Conservation (phyloP, 1,284 basidiomycete genomes). For the Ceratobasidium sp. region DNA sequence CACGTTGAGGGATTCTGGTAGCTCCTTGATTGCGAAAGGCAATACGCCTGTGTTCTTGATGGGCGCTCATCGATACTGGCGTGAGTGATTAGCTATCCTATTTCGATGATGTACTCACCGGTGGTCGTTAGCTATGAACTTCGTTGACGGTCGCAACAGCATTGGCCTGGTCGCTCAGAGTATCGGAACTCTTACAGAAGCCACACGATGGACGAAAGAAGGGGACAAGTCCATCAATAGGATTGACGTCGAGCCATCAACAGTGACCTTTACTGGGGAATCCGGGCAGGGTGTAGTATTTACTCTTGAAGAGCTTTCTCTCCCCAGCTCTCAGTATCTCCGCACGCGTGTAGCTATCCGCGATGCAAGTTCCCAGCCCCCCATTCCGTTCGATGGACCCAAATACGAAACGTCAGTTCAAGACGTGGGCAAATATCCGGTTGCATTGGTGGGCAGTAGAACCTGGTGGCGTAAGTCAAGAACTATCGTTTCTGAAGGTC, state of each 20-base stretch:
- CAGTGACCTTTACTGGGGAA: neutral
- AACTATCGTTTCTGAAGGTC: neutral
- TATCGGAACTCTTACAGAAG: neutral
- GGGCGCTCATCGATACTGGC: neutral
- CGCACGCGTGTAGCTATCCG: neutral
- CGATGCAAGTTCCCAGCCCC: neutral
- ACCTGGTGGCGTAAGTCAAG: neutral
- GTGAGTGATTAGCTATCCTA: neutral
- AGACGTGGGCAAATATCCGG: neutral
- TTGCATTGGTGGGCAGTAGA: neutral
- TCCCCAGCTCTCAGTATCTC: neutral
- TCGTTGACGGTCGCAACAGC: neutral
- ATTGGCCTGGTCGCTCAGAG: neutral
- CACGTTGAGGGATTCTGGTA: neutral
- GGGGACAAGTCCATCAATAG: neutral
- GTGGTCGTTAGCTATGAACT: neutral
- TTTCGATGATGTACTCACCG: neutral
- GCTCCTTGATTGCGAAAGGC: neutral
- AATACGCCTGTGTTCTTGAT: neutral
- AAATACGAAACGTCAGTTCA: neutral
- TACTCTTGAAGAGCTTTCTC: neutral
- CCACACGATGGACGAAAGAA: neutral
- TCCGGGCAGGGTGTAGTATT: neutral
- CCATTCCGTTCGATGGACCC: neutral
- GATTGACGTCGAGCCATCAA: neutral